Base-by-base conservation (phyloP, 2,329 filamentous ascomycete species). In the Raffaelea deltoideospora region DNA sequence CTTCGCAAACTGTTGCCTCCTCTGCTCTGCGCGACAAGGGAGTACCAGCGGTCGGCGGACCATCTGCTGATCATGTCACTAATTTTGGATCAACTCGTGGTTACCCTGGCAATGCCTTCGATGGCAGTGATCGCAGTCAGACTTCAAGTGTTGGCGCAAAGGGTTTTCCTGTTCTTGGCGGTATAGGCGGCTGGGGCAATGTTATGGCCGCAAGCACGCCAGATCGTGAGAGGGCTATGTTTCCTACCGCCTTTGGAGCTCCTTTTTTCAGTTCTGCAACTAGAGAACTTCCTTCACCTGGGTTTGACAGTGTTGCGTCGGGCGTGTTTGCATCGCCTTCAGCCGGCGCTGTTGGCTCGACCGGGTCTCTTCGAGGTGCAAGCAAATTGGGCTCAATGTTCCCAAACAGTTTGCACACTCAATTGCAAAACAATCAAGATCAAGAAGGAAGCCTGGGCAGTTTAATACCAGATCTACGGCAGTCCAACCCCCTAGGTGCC, bases 361-460 rank as follows among this genome's bases (percentile, higher is more conserved):
- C 75, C 7, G 77, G 78, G 35, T 79, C 79, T 35, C 72, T 82
- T 32, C 75, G 82, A 23, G 76, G 85, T 27, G 69, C 74, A 5
- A 90, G 82, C 61, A 92, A 87, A 56, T 65, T 95, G 28, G 81
- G 82, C 3, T 87, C 85, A 2, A 63, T 98, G 19, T 95, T 98
- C 51, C 87, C 88, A 9, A 63, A 76, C 2, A 78, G 80, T 5
- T 87, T 93, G 81, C 87, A 95, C 58, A 82, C 86, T 26, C 84
- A 92, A 54, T 87, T 92, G 79, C 26, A 33, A 4, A 23, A 22
- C 30, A 22, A 20, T 21, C 81, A 86, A 41, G 60, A 61, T 3
- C 69, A 76, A 22, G 80, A 88, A 11, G 78, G 79, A 31, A 69
- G 73, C 40, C 48, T 76, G 34, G 62, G 65, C 26, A 76, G 79